A percentile compares a stretch with the other conserved stretches of the same genome.
phyloP scores from a whole-genome alignment of 371 early-diverging fungal genomes.

The Dichotomocladium elegans region DNA sequence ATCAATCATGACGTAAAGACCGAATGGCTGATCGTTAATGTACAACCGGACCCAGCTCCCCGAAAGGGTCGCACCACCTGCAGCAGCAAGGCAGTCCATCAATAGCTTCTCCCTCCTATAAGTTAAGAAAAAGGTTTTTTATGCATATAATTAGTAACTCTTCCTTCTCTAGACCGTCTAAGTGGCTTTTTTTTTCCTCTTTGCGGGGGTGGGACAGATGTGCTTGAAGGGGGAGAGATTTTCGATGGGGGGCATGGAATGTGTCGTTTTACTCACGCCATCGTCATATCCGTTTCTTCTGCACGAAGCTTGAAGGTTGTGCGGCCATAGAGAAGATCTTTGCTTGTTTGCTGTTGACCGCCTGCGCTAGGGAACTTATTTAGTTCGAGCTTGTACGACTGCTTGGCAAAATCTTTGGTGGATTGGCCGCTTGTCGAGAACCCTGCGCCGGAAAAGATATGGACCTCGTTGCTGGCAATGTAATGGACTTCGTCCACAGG shows the following conservation, averaged over 20 bases:
- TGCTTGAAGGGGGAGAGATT: too few relatives aligned
- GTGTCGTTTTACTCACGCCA: constrained; percentile 14
- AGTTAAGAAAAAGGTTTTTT: not conserved
- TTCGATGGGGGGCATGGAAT: not conserved
- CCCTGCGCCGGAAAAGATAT: constrained; percentile 33
- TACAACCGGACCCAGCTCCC: constrained; percentile 41
- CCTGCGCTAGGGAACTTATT: constrained; percentile 22
- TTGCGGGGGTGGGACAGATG: too few relatives aligned
- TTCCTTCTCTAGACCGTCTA: too few relatives aligned
- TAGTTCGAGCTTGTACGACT: constrained; percentile 42
- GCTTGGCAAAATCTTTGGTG: constrained; percentile 44
- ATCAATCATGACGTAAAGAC: constrained; percentile 43
- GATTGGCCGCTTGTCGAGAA: constrained; percentile 42
- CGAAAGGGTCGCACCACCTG: constrained; percentile 45
- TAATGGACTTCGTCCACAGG: constrained; percentile 21
- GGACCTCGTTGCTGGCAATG: constrained; percentile 34
- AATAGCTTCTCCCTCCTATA: constrained; percentile 36
- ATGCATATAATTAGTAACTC: too few relatives aligned
- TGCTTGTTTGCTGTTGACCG: constrained; percentile 14
- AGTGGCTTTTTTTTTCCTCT: too few relatives aligned
- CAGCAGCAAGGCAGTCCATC: constrained; percentile 38
- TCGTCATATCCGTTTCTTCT: constrained; percentile 43
- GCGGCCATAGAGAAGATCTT: constrained; percentile 26
- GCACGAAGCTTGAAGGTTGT: constrained; percentile 43
- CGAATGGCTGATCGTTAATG: constrained; percentile 39